A percentile compares a stretch with the other conserved stretches of the same genome.
These are phyloP conservation scores for Pyrenophora graminea DNA, from an alignment of 2,329 filamentous ascomycete species.

Conservation along the genomic window DNA sequence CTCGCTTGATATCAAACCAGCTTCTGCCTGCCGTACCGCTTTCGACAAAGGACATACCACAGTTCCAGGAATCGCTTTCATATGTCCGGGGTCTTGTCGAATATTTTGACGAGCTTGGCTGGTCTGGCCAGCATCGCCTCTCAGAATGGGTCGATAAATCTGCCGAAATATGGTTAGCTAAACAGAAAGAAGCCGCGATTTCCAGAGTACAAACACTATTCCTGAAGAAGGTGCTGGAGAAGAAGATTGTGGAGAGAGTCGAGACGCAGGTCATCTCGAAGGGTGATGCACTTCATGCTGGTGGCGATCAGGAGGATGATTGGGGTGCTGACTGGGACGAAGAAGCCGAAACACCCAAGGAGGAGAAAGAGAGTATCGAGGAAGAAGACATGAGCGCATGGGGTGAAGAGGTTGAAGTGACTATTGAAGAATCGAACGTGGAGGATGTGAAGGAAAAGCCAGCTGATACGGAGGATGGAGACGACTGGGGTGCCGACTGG, in stretches of 20 bases:
- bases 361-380: constrained; percentile 38
- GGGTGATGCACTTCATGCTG: constrained; percentile 68
- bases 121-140: constrained; percentile 65
- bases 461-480: constrained; percentile 50
- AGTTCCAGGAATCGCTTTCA: constrained; percentile 72
- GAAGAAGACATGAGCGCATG: constrained; percentile 57
- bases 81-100: constrained; percentile 67
- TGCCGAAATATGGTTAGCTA: constrained; percentile 82
- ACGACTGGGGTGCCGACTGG: constrained; percentile 77
- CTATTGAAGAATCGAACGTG: constrained; percentile 21
- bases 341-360: constrained; percentile 45
- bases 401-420: constrained; percentile 49
- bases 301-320: constrained; percentile 58
- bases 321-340: constrained; percentile 84
- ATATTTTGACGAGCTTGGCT: constrained; percentile 64
- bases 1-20: constrained; percentile 72
- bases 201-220: constrained; percentile 74
- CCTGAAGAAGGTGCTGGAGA: constrained; percentile 66
- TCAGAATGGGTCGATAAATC: constrained; percentile 80
- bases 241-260: constrained; percentile 76
- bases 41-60: constrained; percentile 69
- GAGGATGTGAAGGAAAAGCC: constrained; percentile 44
- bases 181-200: constrained; percentile 78
- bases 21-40: constrained; percentile 76
- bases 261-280: constrained; percentile 80